These are phyloP conservation scores for Immersiporthe knoxdaviesiana DNA, from an alignment of 2,329 filamentous ascomycete genomes.

Conservation along the genomic window DNA sequence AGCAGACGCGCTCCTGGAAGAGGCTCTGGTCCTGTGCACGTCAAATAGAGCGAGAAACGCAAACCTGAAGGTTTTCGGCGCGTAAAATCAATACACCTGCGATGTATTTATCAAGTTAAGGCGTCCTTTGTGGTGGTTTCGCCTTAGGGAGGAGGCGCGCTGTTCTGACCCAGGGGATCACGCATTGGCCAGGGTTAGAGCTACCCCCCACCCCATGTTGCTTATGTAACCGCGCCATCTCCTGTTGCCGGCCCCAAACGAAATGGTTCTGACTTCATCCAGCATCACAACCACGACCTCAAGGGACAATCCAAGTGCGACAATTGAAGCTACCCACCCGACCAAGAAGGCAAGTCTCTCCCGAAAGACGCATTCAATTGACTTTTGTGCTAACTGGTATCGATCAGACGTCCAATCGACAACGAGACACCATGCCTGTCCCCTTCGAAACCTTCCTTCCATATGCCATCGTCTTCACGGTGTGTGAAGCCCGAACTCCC, in stretches of 20 bases:
- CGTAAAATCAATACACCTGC: background rate
- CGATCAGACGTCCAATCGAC: constrained; percentile 23
- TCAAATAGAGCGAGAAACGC: background rate
- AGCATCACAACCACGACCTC: background rate
- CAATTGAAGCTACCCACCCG: constrained; percentile 9
- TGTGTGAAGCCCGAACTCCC: constrained; percentile 43
- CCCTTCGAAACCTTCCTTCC: constrained; percentile 68
- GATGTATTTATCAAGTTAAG: background rate
- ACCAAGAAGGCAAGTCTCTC: constrained; percentile 1
- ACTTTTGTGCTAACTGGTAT: constrained; percentile 27
- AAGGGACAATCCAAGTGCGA: constrained; percentile 1
- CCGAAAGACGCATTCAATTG: background rate
- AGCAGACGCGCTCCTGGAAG: constrained; percentile 19
- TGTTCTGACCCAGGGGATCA: background rate
- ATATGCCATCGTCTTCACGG: constrained; percentile 65
- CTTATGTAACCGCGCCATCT: background rate
- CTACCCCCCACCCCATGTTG: background rate
- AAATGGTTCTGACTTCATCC: constrained; percentile 3
- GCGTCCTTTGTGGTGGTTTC: background rate
- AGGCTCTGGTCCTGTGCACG: background rate
- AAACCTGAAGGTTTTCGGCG: background rate
- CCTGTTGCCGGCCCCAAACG: constrained; percentile 10
- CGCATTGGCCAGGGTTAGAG: constrained; percentile 6
- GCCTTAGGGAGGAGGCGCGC: background rate
- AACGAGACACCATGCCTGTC: constrained; percentile 56